Evolutionary conservation across 2,329 filamentous ascomycete genomes (phyloP), one percentile per base, ranked within the genome.

Genomic region (Hypocreales sp.): DNA sequence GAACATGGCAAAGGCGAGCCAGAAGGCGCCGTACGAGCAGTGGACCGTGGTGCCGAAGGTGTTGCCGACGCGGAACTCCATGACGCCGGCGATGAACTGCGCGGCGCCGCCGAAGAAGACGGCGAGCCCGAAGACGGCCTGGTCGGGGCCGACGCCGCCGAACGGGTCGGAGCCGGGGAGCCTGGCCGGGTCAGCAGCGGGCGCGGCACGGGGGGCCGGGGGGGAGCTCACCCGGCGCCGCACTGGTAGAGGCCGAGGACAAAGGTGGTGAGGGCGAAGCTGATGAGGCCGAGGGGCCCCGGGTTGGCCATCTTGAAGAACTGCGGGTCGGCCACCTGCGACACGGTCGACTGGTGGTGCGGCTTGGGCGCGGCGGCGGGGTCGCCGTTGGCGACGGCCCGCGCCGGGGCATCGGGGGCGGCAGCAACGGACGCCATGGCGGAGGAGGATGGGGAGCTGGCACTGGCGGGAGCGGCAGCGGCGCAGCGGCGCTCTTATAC

Each of bases 221-320:
- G 4, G 5, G 5, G 11, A 9, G 58, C 60, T 37, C 55, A 70
- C 68, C 55, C 55, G 33, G 50, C 55, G 29, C 56, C 56, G 28
- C 55, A 58, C 27, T 58, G 47, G 34, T 57, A 57, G 2, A 65
- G 41, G 15, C 58, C 60, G 20, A 77, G 57, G 10, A 70, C 58
- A 41, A 77, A 74, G 8, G 71, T 75, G 8, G 72, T 75, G 36
- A 72, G 44, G n/a, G 71, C 69, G 49, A 78, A 77, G 51, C 66
- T 68, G 27, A 67, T 62, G 25, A 73, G 58, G 30, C 68, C 68
- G 14, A 73, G 56, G 8, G 68, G 68, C 31, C 67, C 67, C 25
- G 69, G 68, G 45, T 73, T 72, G 44, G 58, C 68, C 41, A 69
- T 57, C 34, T 62, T 65, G 47, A 44, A 42, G 31, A 49, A 45